phyloP scores from a whole-genome alignment of 805 yeast species.

The Ogataea populi-albae region DNA sequence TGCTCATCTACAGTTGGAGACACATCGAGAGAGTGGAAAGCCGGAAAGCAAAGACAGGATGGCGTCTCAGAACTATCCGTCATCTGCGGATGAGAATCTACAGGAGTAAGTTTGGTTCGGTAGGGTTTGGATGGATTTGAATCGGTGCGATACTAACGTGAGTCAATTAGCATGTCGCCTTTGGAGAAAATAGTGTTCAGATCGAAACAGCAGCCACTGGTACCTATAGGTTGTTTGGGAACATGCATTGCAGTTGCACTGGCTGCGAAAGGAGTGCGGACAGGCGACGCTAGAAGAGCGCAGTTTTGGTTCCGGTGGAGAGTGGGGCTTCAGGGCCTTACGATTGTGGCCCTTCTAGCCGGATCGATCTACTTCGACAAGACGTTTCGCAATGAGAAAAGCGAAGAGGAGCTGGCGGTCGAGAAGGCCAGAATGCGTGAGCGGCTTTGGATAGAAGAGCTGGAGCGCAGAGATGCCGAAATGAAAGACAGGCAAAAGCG shows the following conservation, averaged over 20 bases:
- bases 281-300: constrained; percentile 71
- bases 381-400: constrained; percentile 41
- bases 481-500: constrained; percentile 64
- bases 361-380: constrained; percentile 73
- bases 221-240: constrained; percentile 75
- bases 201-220: constrained; percentile 83
- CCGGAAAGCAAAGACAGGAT: constrained; percentile 22
- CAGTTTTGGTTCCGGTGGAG: constrained; percentile 89
- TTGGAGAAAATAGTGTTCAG: constrained; percentile 57
- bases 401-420: constrained; percentile 62
- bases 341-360: constrained; percentile 74
- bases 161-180: constrained; percentile 42
- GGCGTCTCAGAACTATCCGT: constrained; percentile 44
- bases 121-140: no score
- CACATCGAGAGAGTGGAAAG: no score
- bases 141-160: no score
- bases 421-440: constrained; percentile 87
- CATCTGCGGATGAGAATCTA: constrained; percentile 46
- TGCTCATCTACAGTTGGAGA: no score
- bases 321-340: constrained; percentile 81
- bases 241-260: constrained; percentile 79
- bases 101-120: constrained; percentile 45
- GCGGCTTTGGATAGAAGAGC: constrained; percentile 80
- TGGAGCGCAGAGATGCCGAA: constrained; percentile 80
- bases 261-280: constrained; percentile 72